Conservation (phyloP, 2,329 filamentous ascomycete genomes). For the Diaporthe velutina region DNA sequence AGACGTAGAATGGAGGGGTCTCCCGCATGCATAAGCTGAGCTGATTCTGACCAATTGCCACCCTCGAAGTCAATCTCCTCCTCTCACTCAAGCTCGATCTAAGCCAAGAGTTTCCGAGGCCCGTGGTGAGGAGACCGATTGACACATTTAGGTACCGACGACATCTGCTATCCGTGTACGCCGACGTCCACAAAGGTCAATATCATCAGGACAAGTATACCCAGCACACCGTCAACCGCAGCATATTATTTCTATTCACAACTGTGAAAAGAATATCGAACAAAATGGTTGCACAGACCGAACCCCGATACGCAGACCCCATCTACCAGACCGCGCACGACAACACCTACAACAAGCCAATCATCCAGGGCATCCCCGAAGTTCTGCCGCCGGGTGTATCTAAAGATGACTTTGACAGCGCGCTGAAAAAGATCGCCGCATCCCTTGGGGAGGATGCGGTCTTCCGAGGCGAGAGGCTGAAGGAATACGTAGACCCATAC, state of each 20-base stretch:
- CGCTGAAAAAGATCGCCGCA: slow-evolving; percentile 50
- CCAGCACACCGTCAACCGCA: no score
- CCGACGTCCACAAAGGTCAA: background rate
- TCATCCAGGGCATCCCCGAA: slow-evolving; percentile 51
- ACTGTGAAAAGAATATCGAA: background rate
- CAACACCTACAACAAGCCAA: slow-evolving; percentile 55
- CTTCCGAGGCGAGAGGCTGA: slow-evolving; percentile 52
- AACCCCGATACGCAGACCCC: slow-evolving; percentile 50
- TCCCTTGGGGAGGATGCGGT: slow-evolving; percentile 55
- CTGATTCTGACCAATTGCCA: slow-evolving; percentile 28
- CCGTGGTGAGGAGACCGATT: slow-evolving; percentile 3
- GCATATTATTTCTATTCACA: accelerated
- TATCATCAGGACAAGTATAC: background rate
- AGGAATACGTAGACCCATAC: slow-evolving; percentile 61
- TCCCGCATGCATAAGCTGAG: background rate
- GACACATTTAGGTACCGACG: background rate
- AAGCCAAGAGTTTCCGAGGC: background rate
- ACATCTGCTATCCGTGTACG: background rate
- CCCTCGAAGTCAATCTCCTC: slow-evolving; percentile 8
- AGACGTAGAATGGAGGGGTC: slow-evolving; percentile 20
- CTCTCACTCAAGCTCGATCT: slow-evolving; percentile 10
- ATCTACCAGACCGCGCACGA: slow-evolving; percentile 58
- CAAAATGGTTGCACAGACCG: slow-evolving; percentile 30
- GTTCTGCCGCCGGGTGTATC: slow-evolving; percentile 56
- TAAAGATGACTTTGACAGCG: slow-evolving; percentile 52